A percentile compares a stretch with the other conserved stretches of the same genome.
phyloP scores from a whole-genome alignment of 2,329 filamentous ascomycete genomes.

The Alternaria infectoria region DNA sequence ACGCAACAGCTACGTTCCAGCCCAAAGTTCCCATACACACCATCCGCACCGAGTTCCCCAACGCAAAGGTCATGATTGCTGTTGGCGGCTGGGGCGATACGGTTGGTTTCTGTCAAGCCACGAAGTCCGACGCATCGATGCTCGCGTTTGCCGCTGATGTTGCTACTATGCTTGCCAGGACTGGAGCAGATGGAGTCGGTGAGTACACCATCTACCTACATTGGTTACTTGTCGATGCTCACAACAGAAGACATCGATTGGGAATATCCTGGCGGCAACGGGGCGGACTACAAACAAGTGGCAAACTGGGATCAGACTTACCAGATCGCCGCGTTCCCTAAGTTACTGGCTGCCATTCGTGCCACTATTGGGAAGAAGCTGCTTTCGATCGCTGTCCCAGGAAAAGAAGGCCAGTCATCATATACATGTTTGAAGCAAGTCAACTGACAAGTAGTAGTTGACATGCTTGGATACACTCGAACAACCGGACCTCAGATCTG shows the following conservation, averaged over 20 bases:
- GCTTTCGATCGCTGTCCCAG: slow-evolving; percentile 72
- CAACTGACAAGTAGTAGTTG: slow-evolving; percentile 48
- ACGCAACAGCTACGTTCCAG: slow-evolving; percentile 53
- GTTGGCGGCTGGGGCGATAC: slow-evolving; percentile 79
- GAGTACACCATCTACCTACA: slow-evolving; percentile 23
- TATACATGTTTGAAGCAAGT: background rate
- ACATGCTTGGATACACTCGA: slow-evolving; percentile 72
- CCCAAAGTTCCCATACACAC: slow-evolving; percentile 62
- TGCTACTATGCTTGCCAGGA: slow-evolving; percentile 64
- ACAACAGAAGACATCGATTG: slow-evolving; percentile 66
- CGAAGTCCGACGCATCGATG: slow-evolving; percentile 59
- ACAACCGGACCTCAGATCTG: slow-evolving; percentile 65
- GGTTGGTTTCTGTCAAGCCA: slow-evolving; percentile 65
- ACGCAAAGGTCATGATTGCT: slow-evolving; percentile 71
- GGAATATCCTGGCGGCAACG: slow-evolving; percentile 70
- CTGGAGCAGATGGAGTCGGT: slow-evolving; percentile 70
- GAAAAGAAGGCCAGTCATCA: slow-evolving; percentile 15
- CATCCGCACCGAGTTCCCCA: slow-evolving; percentile 60
- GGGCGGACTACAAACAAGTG: slow-evolving; percentile 69
- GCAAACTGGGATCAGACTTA: slow-evolving; percentile 65
- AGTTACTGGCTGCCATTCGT: slow-evolving; percentile 66
- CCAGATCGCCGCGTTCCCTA: slow-evolving; percentile 68
- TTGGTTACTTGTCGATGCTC: background rate
- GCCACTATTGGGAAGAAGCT: slow-evolving; percentile 64
- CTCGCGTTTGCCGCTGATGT: slow-evolving; percentile 69